Evolutionary conservation across 2,329 filamentous ascomycete genomes (phyloP).

Genomic region (Bimuria novae-zelandiae): DNA sequence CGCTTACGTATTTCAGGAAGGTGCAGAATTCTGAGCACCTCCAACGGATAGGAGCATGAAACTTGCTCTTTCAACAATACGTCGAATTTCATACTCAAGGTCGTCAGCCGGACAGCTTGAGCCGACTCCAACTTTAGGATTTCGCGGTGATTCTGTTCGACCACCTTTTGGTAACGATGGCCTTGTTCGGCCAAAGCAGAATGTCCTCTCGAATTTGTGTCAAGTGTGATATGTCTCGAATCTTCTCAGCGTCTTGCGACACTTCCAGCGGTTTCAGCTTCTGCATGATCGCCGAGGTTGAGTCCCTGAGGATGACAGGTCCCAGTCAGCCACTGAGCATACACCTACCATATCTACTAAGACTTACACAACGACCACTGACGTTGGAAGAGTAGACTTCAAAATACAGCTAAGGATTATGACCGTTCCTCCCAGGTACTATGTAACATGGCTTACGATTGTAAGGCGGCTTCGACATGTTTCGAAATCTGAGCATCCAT

Average conservation of each 20-base stretch:
- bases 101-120: constrained; percentile 8
- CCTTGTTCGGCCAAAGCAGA: too few relatives aligned
- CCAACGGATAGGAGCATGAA: neutral
- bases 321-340: too few relatives aligned
- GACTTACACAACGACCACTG: too few relatives aligned
- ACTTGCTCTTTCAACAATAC: constrained; percentile 9
- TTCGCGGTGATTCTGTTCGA: constrained; percentile 2
- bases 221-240: constrained; percentile 5
- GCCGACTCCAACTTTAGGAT: neutral
- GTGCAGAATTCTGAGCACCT: constrained; percentile 13
- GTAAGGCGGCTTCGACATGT: neutral
- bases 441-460: neutral
- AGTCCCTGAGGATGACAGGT: neutral
- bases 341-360: too few relatives aligned
- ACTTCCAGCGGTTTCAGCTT: constrained; percentile 6
- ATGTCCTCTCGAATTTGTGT: constrained; percentile 9
- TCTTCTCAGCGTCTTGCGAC: neutral
- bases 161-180: too few relatives aligned
- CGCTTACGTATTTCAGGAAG: constrained; percentile 10
- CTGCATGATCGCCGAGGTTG: constrained; percentile 3
- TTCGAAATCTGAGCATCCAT: neutral
- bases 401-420: too few relatives aligned
- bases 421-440: too few relatives aligned
- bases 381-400: too few relatives aligned
- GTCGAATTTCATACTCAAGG: constrained; percentile 16